Evolutionary conservation across 805 yeast genomes (phyloP).

Genomic region (Candida gorgasii): DNA sequence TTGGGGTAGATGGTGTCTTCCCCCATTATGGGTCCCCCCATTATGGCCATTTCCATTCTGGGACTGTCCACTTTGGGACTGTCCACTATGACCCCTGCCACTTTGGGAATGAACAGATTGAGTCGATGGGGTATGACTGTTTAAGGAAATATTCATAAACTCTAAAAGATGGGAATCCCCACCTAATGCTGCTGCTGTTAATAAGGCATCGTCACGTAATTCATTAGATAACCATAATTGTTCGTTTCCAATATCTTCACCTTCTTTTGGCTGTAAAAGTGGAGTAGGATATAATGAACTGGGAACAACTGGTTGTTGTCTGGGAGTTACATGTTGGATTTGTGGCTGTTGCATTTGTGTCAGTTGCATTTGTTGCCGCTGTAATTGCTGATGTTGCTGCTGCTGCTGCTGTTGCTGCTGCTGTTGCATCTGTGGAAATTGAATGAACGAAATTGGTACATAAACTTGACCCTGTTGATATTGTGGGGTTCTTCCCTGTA

Average conservation of each 20-base stretch:
- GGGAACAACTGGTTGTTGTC: slow-evolving; percentile 1
- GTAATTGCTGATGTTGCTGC: not conserved
- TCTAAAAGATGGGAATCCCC: slow-evolving; percentile 62
- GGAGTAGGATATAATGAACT: slow-evolving; percentile 10
- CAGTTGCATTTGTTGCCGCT: no score
- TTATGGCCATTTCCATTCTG: no score
- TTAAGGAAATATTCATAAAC: slow-evolving; percentile 35
- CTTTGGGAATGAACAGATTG: no score
- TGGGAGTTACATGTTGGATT: no score
- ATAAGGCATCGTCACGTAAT: slow-evolving; percentile 66
- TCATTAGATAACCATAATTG: slow-evolving; percentile 64
- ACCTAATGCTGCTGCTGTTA: slow-evolving; percentile 70
- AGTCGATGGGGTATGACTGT: slow-evolving; percentile 1
- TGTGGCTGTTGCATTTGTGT: no score
- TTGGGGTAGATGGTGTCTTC: slow-evolving; percentile 1
- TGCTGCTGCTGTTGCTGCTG: not conserved
- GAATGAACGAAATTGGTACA: no score
- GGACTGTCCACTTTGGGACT: no score
- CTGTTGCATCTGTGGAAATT: no score
- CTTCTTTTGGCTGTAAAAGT: slow-evolving; percentile 11
- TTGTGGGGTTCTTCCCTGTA: no score
- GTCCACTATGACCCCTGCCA: no score
- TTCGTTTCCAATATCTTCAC: slow-evolving; percentile 12
- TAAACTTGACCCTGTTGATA: not conserved
- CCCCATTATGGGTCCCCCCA: slow-evolving; percentile 8